Conservation (phyloP, 2,329 filamentous ascomycete species). For the Hypomyces perniciosus region DNA sequence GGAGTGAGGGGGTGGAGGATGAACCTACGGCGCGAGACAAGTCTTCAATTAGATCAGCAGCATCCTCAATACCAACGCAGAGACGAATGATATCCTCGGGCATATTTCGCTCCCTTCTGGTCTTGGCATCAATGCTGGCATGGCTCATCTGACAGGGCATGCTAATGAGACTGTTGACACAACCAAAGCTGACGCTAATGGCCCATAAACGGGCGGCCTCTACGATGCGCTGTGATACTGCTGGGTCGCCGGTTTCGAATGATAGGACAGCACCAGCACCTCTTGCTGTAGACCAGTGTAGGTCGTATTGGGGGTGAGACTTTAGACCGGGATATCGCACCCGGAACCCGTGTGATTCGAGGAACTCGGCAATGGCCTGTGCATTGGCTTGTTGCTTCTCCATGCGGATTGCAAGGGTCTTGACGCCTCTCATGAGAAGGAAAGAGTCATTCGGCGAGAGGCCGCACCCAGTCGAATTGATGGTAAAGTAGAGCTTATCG, state of each 20-base stretch:
- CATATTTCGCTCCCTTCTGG: conserved; percentile 79
- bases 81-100: conserved; percentile 94
- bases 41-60: conserved; percentile 87
- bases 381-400: conserved; percentile 96
- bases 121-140: conserved; percentile 95
- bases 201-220: conserved; percentile 88
- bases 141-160: conserved; percentile 99
- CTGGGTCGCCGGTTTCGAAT: conserved; percentile 87
- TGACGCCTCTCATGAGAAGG: conserved; percentile 89
- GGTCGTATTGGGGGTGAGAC: conserved; percentile 91
- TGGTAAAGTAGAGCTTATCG: conserved; percentile 91
- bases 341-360: conserved; percentile 85
- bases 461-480: conserved; percentile 93
- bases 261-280: conserved; percentile 91
- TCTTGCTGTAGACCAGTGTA: conserved; percentile 93
- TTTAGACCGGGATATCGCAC: conserved; percentile 92
- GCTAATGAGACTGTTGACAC: conserved; percentile 96
- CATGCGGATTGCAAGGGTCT: conserved; percentile 96
- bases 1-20: not conserved
- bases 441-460: conserved; percentile 94
- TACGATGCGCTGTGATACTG: conserved; percentile 84
- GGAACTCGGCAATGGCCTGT: conserved; percentile 83
- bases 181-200: conserved; percentile 96
- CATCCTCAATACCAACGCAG: conserved; percentile 95
- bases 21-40: conserved; percentile 77